Percentiles rank a stretch among this genome's conserved stretches.
Conservation (phyloP, 1,284 basidiomycete genomes). For the Cystobasidiaceae sp. region DNA sequence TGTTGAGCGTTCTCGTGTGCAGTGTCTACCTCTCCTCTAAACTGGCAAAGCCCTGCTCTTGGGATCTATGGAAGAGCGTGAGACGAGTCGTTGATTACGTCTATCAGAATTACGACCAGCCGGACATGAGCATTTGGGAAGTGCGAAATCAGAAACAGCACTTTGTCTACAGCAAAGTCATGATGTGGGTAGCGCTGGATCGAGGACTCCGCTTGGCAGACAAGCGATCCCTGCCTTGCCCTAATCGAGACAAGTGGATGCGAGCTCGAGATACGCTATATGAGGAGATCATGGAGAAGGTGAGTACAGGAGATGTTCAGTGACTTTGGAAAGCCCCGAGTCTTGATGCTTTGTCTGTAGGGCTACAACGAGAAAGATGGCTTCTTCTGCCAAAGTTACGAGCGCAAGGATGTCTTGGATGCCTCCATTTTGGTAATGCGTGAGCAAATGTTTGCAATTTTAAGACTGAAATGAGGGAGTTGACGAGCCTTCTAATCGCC, state of each 20-base stretch:
- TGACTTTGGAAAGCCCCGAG: no score
- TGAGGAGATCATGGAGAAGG: constrained; percentile 59
- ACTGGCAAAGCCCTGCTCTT: constrained; percentile 50
- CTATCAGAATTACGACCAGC: constrained; percentile 12
- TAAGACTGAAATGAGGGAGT: no score
- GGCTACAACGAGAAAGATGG: constrained; percentile 62
- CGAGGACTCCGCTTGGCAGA: constrained; percentile 73
- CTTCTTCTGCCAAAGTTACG: constrained; percentile 45
- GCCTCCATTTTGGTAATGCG: constrained; percentile 46
- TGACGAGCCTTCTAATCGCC: no score
- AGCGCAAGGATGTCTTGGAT: constrained; percentile 50
- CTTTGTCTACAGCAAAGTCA: constrained; percentile 81
- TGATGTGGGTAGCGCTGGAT: constrained; percentile 78
- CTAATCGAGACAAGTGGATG: constrained; percentile 58
- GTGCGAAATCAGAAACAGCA: constrained; percentile 60
- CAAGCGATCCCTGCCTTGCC: constrained; percentile 58
- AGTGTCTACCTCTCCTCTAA: constrained; percentile 83
- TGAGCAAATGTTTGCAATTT: background rate
- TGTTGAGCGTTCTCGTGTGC: background rate
- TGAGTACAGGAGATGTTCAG: background rate
- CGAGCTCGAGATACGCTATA: constrained; percentile 70
- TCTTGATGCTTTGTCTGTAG: no score
- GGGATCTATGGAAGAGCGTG: constrained; percentile 48
- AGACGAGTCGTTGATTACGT: constrained; percentile 50
- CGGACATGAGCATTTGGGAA: constrained; percentile 62